Conservation (phyloP, 257 asterid genomes). For the Orobanche coerulescens region DNA sequence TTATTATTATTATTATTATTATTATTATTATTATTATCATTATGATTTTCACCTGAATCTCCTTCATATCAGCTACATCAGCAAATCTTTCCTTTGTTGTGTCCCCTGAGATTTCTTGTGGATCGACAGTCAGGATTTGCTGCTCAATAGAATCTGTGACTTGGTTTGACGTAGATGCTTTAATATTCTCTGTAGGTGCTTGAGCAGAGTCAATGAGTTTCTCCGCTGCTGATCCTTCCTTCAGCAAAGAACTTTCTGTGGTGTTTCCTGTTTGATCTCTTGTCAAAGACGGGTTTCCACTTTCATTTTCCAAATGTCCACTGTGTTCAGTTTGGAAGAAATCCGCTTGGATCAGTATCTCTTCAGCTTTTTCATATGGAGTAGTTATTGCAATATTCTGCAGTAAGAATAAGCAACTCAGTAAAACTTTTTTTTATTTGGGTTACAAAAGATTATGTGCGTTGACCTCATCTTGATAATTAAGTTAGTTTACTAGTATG, state of each 20-base stretch:
- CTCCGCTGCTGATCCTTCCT: slow-evolving; percentile 22
- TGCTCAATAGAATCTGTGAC: slow-evolving; percentile 20
- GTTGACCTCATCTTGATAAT: not conserved
- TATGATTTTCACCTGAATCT: slow-evolving; percentile 7
- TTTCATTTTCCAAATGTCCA: not conserved
- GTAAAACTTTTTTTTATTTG: not conserved
- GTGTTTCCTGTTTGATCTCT: not conserved
- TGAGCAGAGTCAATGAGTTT: slow-evolving; percentile 16
- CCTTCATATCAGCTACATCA: slow-evolving; percentile 8
- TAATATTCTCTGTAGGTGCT: slow-evolving; percentile 14
- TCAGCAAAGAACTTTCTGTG: not conserved
- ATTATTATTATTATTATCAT: not conserved
- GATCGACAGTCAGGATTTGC: slow-evolving; percentile 15
- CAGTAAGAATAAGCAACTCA: slow-evolving; percentile 10
- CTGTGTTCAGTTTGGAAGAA: not conserved
- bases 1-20: slow-evolving; percentile 5
- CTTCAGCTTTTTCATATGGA: slow-evolving; percentile 10
- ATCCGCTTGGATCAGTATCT: slow-evolving; percentile 15
- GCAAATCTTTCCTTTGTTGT: not conserved
- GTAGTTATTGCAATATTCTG: slow-evolving; percentile 18
- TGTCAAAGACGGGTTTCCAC: not conserved
- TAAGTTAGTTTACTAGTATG: not conserved
- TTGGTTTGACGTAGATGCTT: slow-evolving; percentile 9
- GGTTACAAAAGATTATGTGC: no score
- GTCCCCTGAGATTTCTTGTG: slow-evolving; percentile 14